These are phyloP conservation scores for Trichocomaceae sp. DNA, from an alignment of 2,329 filamentous ascomycete genomes.

Conservation along the genomic window DNA sequence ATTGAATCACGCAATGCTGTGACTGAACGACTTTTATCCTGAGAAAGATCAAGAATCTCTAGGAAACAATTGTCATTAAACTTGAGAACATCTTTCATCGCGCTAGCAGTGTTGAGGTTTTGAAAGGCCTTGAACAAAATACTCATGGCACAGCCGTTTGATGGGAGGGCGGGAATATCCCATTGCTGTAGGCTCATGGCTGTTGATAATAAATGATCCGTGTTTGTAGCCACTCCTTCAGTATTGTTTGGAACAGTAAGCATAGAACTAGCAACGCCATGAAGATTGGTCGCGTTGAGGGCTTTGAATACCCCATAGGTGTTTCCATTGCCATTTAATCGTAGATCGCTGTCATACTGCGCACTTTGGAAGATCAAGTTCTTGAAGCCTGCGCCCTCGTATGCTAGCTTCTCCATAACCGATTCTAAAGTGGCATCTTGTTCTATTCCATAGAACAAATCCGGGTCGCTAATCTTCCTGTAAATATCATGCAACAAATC, in stretches of 20 bases:
- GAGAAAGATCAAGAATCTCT: slow-evolving; percentile 39
- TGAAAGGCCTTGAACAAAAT: slow-evolving; percentile 77
- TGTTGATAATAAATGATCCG: slow-evolving; percentile 69
- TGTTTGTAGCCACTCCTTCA: slow-evolving; percentile 42
- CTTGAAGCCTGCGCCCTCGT: slow-evolving; percentile 80
- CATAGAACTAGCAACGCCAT: slow-evolving; percentile 77
- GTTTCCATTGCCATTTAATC: slow-evolving; percentile 53
- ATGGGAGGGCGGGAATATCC: slow-evolving; percentile 70
- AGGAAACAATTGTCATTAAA: slow-evolving; percentile 57
- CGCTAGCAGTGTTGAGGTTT: slow-evolving; percentile 61
- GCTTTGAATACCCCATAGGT: slow-evolving; percentile 66
- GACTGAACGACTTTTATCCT: slow-evolving; percentile 30
- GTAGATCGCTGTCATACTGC: slow-evolving; percentile 78
- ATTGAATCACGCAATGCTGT: slow-evolving; percentile 52
- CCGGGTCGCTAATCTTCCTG: slow-evolving; percentile 88
- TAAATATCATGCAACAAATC: slow-evolving; percentile 76
- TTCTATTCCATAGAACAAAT: slow-evolving; percentile 87
- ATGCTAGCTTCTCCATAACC: slow-evolving; percentile 75
- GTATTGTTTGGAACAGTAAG: slow-evolving; percentile 56
- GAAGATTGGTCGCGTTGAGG: slow-evolving; percentile 71
- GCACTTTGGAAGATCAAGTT: slow-evolving; percentile 86
- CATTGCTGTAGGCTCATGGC: slow-evolving; percentile 82
- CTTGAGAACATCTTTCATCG: slow-evolving; percentile 47
- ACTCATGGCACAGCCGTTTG: slow-evolving; percentile 55
- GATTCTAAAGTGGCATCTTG: slow-evolving; percentile 69